These are phyloP conservation scores for Botryotinia convoluta DNA, from an alignment of 2,329 filamentous ascomycete genomes.

Conservation along the genomic window DNA sequence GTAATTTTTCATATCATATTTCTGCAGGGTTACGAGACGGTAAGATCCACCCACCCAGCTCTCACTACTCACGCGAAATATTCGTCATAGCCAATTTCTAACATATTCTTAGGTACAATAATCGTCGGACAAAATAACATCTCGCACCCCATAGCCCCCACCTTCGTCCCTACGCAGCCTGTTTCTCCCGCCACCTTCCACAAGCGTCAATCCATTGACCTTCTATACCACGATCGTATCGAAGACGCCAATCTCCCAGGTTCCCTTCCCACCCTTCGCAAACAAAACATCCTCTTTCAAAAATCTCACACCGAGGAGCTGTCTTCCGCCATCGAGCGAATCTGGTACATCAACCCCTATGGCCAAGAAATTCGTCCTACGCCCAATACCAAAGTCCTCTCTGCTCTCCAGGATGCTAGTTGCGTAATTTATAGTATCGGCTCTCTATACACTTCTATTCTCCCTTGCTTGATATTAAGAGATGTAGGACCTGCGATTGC, in stretches of 20 bases:
- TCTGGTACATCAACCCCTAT: conserved; percentile 99
- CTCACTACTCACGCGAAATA: neutral
- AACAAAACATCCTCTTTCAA: conserved; percentile 77
- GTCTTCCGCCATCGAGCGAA: conserved; percentile 69
- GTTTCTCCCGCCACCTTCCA: conserved; percentile 25
- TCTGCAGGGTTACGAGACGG: conserved; percentile 77
- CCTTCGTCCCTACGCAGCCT: conserved; percentile 22
- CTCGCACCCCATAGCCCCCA: conserved; percentile 61
- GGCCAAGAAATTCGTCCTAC: conserved; percentile 90
- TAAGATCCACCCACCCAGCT: conserved; percentile 38
- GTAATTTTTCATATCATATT: conserved; percentile 94
- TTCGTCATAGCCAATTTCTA: neutral
- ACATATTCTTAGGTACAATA: conserved; percentile 4
- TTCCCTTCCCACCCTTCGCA: conserved; percentile 73
- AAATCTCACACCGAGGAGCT: conserved; percentile 75
- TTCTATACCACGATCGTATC: conserved; percentile 59
- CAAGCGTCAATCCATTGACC: conserved; percentile 39
- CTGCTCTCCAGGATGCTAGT: conserved; percentile 62
- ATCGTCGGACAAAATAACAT: conserved; percentile 94
- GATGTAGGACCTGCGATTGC: conserved; percentile 68
- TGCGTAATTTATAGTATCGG: conserved; percentile 89
- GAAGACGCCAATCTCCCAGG: conserved; percentile 82
- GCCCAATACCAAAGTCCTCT: conserved; percentile 76
- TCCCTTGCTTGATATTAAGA: conserved; percentile 76
- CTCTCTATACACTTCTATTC: conserved; percentile 85